Base-by-base conservation (phyloP, 2,329 filamentous ascomycete species). In the Myrmaecium sp. region DNA sequence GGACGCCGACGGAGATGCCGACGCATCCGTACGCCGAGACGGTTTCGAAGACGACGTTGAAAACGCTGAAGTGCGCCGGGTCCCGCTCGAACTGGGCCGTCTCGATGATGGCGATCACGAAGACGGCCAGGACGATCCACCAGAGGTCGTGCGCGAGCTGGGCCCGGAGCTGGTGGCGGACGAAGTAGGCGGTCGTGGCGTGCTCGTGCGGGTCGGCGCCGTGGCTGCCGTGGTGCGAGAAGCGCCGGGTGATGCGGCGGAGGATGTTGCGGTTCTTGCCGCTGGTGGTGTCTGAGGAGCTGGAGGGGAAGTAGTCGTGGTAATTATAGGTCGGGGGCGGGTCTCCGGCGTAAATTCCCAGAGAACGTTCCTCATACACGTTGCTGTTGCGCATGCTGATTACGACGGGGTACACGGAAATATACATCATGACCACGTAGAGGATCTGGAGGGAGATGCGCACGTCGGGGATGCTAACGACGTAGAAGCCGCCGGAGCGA, bases 401-500 rank as follows among this genome's bases (percentile, higher is more conserved):
- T 9, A 66, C 66, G 17, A 72, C 64, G 0, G 69, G 69, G 31
- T 68, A 70, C 4, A 66, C 60, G 4, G 62, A 62, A 24, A 74
- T 70, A 44, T 72, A 73, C 69, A 74, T 74, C 69, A 74, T 73
- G 23, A 69, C 57, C 0, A 73, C 51, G 30, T 70, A 64, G 17
- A 67, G 58, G 18, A 72, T 58, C 31, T 69, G 68, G 0, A 70
- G 57, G 3, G 56, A 60, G 4, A 68, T 63, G 19, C 60, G 64
- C 2, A 70, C 51, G 1, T 41, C 43, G 3, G 61, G 43, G 8
- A 69, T 54, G 11, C 52, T 43, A 17, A 69, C 54, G 23, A 68
- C 39, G 48, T 65, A 48, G 54, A 57, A 46, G 39, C 66, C 47
- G 32, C 66, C 43, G 44, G 55, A 51, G 41, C 66, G 35, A 31